Evolutionary conservation across 164 flowering plant species (phyloP).

Genomic region (Nelumbo lutea): DNA sequence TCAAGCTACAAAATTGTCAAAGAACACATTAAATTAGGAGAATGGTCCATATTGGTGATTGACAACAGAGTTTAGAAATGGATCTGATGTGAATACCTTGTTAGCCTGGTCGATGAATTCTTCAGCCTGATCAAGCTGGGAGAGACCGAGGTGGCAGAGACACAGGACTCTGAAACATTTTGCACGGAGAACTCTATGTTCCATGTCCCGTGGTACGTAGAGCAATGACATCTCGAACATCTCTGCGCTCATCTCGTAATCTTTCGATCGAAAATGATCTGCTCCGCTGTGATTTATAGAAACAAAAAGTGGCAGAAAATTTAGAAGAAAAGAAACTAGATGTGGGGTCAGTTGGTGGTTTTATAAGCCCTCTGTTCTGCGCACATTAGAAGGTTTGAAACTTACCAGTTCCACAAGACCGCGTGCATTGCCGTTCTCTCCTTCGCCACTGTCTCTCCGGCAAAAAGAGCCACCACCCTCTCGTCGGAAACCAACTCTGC

Average conservation of each 20-base stretch:
- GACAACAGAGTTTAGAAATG: too few relatives aligned
- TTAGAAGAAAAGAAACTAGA: neutral
- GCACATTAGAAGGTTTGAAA: neutral
- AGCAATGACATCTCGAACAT: constrained; percentile 92
- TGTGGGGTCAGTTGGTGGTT: neutral
- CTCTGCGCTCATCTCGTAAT: constrained; percentile 67
- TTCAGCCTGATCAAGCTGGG: constrained; percentile 79
- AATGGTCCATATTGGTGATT: neutral
- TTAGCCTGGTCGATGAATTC: constrained; percentile 87
- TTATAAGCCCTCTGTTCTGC: neutral
- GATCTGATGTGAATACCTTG: constrained; percentile 43
- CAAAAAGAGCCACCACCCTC: constrained; percentile 67
- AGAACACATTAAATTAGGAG: neutral
- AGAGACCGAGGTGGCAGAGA: constrained; percentile 79
- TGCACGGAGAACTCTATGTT: constrained; percentile 60
- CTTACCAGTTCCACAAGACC: constrained; percentile 84
- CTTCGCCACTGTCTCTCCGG: constrained; percentile 42
- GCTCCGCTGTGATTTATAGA: constrained; percentile 55
- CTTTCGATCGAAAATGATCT: constrained; percentile 65
- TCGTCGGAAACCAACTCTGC: constrained; percentile 79
- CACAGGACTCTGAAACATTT: constrained; percentile 86
- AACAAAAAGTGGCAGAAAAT: neutral
- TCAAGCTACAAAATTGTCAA: constrained; percentile 62
- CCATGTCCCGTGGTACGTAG: constrained; percentile 60
- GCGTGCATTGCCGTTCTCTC: constrained; percentile 84